Evolutionary conservation across 2,329 filamentous ascomycete species (phyloP).

Genomic region (Leptographium radiaticola): DNA sequence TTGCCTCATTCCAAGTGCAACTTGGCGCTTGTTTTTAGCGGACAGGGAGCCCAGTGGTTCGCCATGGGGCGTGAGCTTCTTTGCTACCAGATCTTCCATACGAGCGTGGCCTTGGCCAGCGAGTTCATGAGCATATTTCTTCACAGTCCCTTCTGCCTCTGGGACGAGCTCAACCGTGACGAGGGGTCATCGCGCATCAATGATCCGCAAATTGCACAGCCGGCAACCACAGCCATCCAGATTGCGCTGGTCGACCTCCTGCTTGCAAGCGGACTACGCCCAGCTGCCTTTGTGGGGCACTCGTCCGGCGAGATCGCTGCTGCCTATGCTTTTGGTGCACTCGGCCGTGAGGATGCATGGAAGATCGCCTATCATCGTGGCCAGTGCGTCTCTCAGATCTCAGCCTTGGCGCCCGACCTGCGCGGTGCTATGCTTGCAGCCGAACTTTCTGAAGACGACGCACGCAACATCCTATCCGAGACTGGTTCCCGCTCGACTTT

Average conservation of each 20-base stretch:
- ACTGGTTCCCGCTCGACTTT: conserved; percentile 12
- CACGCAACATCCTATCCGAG: conserved; percentile 11
- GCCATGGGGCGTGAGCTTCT: conserved; percentile 25
- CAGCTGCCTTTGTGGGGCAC: conserved; percentile 19
- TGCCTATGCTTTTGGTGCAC: conserved; percentile 18
- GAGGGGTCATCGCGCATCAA: conserved; percentile 13
- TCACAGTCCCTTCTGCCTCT: conserved; percentile 15
- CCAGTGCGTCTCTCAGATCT: conserved; percentile 15
- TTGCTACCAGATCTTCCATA: conserved; percentile 14
- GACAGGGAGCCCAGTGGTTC: conserved; percentile 24
- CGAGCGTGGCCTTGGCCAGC: conserved; percentile 17
- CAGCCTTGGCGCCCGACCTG: conserved; percentile 1
- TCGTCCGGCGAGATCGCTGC: conserved; percentile 26
- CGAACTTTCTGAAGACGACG: conserved; percentile 24
- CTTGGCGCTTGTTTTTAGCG: conserved; percentile 20
- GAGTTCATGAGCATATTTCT: conserved; percentile 14
- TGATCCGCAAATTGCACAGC: conserved; percentile 17
- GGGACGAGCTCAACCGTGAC: conserved; percentile 6
- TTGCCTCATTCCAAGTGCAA: not conserved
- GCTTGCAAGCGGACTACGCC: conserved; percentile 14
- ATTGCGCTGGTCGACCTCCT: conserved; percentile 22
- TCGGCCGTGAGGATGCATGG: conserved; percentile 17
- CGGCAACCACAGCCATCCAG: conserved; percentile 20
- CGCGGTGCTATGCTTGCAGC: conserved; percentile 35
- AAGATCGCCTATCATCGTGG: conserved; percentile 21